Evolutionary conservation across 306 rosid genomes (phyloP), one percentile per base, ranked within the genome.

Genomic region (Spatholobus suberectus): DNA sequence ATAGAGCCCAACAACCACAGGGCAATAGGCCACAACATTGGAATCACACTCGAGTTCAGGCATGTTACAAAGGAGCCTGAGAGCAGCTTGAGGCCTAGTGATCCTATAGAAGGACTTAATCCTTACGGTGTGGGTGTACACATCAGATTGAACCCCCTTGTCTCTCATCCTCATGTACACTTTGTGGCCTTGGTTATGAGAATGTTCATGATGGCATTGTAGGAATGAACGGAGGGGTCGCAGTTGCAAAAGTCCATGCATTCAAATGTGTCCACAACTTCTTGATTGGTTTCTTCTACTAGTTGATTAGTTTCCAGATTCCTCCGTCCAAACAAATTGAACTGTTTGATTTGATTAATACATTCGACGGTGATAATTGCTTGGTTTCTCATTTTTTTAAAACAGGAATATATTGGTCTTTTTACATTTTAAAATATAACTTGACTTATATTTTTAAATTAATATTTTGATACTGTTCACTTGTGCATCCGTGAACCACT

Each of bases 211-310:
- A 92, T 89, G 12, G 85, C 88, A 43, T 95, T 95, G 86, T 87
- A 90, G 20, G 98, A 95, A 34, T 86, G 89, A 68, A 95, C 91
- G 0, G 93, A 90, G 0, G 95, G 94, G 20, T 89, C 91, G 69
- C 98, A 95, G 47, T 87, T 83, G 85, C 82, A 95, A 74, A 93
- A 91, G 14, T 93, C 98, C 98, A 95, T 93, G 86, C 90, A 85
- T 40, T 95, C 98, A 75, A 92, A 95, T 67, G 84, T 86, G 84
- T 93, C 70, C 23, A 93, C 91, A 0, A 98, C 97, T 86, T 90
- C 95, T 83, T 93, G 98, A 80, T n/a, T n/a, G n/a, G n/a, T n/a
- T n/a, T n/a, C n/a, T n/a, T n/a, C n/a, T n/a, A n/a, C n/a, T n/a
- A n/a, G n/a, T n/a, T n/a, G n/a, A n/a, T n/a, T n/a, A n/a, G n/a